Base-by-base conservation (phyloP, 1,139 yeast genomes). In the Blastobotrys proliferans region DNA sequence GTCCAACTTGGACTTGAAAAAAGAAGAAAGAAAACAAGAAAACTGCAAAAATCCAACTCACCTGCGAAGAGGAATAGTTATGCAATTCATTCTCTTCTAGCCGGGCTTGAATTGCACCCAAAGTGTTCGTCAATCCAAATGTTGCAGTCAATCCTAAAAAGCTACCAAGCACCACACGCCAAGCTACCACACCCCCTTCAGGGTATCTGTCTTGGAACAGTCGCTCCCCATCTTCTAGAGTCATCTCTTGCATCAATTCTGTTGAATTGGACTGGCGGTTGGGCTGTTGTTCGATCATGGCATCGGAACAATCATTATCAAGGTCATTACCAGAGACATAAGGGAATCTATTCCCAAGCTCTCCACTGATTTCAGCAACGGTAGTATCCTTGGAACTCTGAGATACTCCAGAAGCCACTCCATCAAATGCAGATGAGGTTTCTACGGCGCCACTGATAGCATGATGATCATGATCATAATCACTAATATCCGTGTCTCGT, bases 61-160 rank as follows among this genome's bases (percentile, higher is more conserved):
- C 72, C 11, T 73, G 67, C 1, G 81, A 70, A 2, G 77, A 64
- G 10, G 69, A 61, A 6, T 68, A 68, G 27, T 66, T 49, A 3
- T 67, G 61, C 38, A 81, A 64, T 53, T 79, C 83, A 55, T 81
- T 74, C 8, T 66, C 61, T 2, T 81, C 68, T 11, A 83, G 71
- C 52, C 81, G 81, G 0, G 85, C 74, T 60, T 82, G 83, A 38
- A 82, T 71, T 0, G 86, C 87, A 47, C 92, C 92, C 26, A 79
- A 63, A 1, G 85, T 69, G 55, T 83, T 83, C 55, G 81, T 70
- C 19, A 81, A 60, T 3, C 94, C 94, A 58, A 82, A 80, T 20
- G 72, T 76, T 2, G 81, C 76, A 10, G 76, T 64, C 34, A 82
- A 58, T 0, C 90, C 92, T 49, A 80, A 57, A 49, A 79, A 79